Conservation (phyloP, 2,329 filamentous ascomycete species). For the Colletotrichum sp. region DNA sequence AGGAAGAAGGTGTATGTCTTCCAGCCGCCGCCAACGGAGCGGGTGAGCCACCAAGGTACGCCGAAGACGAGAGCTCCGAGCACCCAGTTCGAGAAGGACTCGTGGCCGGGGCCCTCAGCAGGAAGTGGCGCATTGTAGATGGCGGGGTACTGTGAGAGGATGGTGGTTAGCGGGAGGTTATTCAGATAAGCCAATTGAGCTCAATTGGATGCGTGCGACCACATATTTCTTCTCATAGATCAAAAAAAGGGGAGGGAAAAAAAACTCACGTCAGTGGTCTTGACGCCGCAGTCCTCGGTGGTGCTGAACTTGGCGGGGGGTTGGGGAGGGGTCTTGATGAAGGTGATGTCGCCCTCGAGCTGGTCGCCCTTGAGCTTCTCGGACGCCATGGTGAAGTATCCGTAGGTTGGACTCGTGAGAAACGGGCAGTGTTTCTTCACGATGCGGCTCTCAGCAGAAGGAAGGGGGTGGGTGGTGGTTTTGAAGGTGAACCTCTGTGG, state of each 20-base stretch:
- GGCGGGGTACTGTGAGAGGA: slow-evolving; percentile 70
- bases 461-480: background rate
- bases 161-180: slow-evolving; percentile 1
- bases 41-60: slow-evolving; percentile 81
- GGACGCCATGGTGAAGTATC: slow-evolving; percentile 21
- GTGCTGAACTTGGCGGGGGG: slow-evolving; percentile 68
- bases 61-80: slow-evolving; percentile 73
- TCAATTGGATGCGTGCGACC: background rate
- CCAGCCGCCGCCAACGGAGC: slow-evolving; percentile 82
- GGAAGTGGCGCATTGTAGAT: slow-evolving; percentile 96
- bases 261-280: slow-evolving; percentile 40
- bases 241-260: background rate
- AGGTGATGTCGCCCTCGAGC: slow-evolving; percentile 44
- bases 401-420: background rate
- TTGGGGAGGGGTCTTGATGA: slow-evolving; percentile 45
- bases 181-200: background rate
- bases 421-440: background rate
- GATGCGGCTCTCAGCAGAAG: background rate
- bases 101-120: slow-evolving; percentile 83
- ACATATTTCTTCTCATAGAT: background rate
- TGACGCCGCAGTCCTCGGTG: slow-evolving; percentile 64
- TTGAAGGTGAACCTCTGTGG: background rate
- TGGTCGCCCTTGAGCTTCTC: slow-evolving; percentile 24
- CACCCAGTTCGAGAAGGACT: slow-evolving; percentile 84
- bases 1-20: slow-evolving; percentile 90